These are phyloP conservation scores for Yarrowia sp. DNA, from an alignment of 805 yeast species.

Conservation along the genomic window DNA sequence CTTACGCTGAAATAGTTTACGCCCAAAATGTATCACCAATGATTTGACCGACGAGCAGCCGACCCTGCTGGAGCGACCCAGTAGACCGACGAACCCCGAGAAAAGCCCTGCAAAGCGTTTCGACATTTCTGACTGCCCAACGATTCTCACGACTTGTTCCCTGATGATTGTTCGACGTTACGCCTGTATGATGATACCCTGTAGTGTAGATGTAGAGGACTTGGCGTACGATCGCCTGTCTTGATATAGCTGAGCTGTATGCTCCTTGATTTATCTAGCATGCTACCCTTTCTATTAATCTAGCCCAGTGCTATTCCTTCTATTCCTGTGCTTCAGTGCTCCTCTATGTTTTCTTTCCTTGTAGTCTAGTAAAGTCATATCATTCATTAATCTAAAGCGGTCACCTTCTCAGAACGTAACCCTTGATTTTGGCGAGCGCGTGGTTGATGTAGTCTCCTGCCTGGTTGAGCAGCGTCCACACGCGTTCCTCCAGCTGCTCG, in stretches of 20 bases:
- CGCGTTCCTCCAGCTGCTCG: constrained; percentile 21
- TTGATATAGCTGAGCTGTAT: too few species aligned
- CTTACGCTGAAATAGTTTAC: constrained; percentile 22
- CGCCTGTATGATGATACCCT: not conserved
- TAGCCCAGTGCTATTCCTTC: too few species aligned
- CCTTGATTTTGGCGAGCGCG: not conserved
- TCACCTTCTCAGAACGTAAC: constrained; percentile 3
- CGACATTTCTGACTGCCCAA: too few species aligned
- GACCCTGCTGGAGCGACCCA: constrained; percentile 27
- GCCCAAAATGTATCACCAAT: constrained; percentile 27
- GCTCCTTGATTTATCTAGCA: too few species aligned
- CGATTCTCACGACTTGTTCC: too few species aligned
- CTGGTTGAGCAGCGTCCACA: constrained; percentile 19
- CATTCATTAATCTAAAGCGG: not conserved
- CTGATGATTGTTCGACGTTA: too few species aligned
- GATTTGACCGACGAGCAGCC: constrained; percentile 21
- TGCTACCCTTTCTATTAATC: too few species aligned
- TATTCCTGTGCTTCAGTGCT: too few species aligned
- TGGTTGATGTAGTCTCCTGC: constrained; percentile 17
- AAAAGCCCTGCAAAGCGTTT: not conserved
- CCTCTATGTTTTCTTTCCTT: too few species aligned
- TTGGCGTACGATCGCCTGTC: too few species aligned
- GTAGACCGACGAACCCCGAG: not conserved
- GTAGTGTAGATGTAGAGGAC: not conserved
- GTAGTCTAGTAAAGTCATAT: not conserved